Base-by-base conservation (phyloP, 345 rosid species). In the Citropsis articulata region DNA sequence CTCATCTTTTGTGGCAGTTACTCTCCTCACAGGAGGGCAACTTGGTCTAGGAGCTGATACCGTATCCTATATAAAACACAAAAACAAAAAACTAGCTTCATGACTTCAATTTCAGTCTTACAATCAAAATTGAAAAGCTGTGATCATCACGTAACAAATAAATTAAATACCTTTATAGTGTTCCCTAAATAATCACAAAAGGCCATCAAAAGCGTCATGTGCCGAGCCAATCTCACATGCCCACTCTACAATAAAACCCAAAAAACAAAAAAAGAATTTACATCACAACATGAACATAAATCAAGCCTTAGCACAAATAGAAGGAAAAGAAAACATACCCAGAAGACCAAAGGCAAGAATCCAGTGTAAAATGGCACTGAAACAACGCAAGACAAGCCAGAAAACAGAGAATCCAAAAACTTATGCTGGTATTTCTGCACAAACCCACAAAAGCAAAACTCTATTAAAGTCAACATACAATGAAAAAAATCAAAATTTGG, bases 331-430 rank as follows among this genome's bases (percentile, higher is more conserved):
- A 56, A 76, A 28, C 69, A 66, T 88, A 96, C 99, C 99, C 99
- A 96, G 84, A 96, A 96, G 65, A 96, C 95, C 83, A 96, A 78
- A 82, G 99, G 99, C 78, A 96, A 92, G 79, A 96, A 96, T 61
- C 91, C 98, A 62, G 99, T 96, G 84, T 96, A 96, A 76, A 96
- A 96, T 16, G 99, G 98, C 28, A 96, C 99, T 33, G 99, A 96
- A 79, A 96, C 99, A 76, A 94, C 91, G 82, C 98, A 94, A 1
- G 99, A 96, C 77, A 93, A 79, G 71, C 75, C 92, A 78, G 94
- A 93, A 87, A 96, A 96, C 62, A 96, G 35, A 81, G 85, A 95
- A 88, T 96, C 99, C 84, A 90, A 78, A 65, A 82, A 71, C 77
- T 87, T 77, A 79, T 90, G 89, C 80, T 86, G 91, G 84, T 80